Evolutionary conservation across 169 alveolate species (phyloP).

Genomic region (Cryptosporidium tyzzeri): DNA sequence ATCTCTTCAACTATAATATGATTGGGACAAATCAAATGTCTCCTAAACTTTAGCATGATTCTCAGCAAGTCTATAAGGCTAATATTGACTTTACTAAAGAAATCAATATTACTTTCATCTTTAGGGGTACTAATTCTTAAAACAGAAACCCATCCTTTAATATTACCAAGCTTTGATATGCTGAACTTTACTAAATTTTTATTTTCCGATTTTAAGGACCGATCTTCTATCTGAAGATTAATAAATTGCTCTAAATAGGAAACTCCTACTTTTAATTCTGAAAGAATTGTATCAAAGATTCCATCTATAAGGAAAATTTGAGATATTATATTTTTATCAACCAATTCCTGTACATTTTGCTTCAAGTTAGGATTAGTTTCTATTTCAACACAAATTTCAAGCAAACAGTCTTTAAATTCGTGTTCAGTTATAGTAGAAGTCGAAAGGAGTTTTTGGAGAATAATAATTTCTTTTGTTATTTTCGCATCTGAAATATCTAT

Average conservation of each 20-base stretch:
- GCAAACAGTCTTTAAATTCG: conserved; percentile 20
- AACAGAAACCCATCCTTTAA: conserved; percentile 42
- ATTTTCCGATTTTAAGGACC: neutral
- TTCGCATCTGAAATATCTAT: conserved; percentile 22
- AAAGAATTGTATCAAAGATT: neutral
- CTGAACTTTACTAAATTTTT: neutral
- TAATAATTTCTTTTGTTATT: conserved; percentile 16
- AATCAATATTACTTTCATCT: conserved; percentile 1
- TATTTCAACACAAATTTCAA: conserved; percentile 26
- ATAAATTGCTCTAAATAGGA: neutral
- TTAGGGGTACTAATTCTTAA: conserved; percentile 12
- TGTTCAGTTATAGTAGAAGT: conserved; percentile 8
- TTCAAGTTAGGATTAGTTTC: conserved; percentile 15
- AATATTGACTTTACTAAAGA: neutral
- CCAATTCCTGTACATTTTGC: neutral
- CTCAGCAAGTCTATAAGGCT: conserved; percentile 1
- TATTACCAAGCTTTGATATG: conserved; percentile 4
- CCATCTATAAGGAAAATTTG: neutral
- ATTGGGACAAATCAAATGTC: neutral
- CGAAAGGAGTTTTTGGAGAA: conserved; percentile 16
- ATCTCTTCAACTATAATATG: neutral
- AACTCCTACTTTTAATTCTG: neutral
- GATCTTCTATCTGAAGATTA: neutral
- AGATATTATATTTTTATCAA: conserved; percentile 12
- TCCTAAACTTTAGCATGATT: conserved; percentile 40